These are phyloP conservation scores for Nemania diffusa DNA, from an alignment of 2,329 filamentous ascomycete species.

Conservation along the genomic window DNA sequence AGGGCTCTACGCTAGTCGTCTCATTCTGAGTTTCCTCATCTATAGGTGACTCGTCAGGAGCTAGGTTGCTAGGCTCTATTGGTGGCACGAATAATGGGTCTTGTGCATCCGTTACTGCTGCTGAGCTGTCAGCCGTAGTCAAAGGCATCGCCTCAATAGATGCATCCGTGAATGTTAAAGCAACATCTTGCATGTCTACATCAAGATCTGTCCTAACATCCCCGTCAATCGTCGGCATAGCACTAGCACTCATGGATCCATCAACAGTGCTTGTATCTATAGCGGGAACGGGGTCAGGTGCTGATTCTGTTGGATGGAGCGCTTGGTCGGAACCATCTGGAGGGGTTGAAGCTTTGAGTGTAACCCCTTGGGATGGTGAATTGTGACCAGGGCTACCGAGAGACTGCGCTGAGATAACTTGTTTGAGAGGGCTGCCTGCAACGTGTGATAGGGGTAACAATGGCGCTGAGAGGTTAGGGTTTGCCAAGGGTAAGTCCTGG, in stretches of 20 bases:
- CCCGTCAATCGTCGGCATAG: background rate
- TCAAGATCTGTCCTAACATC: slow-evolving; percentile 9
- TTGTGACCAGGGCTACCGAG: slow-evolving; percentile 6
- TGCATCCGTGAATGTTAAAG: slow-evolving; percentile 2
- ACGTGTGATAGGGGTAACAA: slow-evolving; percentile 25
- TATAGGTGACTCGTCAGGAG: background rate
- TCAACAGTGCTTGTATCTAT: background rate
- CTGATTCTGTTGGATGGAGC: slow-evolving; percentile 17
- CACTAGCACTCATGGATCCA: background rate
- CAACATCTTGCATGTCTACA: slow-evolving; percentile 26
- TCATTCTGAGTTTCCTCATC: slow-evolving; percentile 5
- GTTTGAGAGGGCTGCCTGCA: slow-evolving; percentile 38
- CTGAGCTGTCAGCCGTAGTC: background rate
- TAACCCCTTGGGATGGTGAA: slow-evolving; percentile 8
- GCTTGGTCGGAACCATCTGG: slow-evolving; percentile 5
- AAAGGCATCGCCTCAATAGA: slow-evolving; percentile 9
- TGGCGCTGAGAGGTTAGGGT: slow-evolving; percentile 21
- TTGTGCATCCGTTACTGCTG: background rate
- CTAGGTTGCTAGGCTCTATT: slow-evolving; percentile 13
- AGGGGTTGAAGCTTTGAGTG: background rate
- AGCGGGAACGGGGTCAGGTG: slow-evolving; percentile 31
- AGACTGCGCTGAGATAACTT: slow-evolving; percentile 35
- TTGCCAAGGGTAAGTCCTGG: slow-evolving; percentile 20
- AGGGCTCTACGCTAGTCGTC: slow-evolving; percentile 16
- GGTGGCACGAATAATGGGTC: slow-evolving; percentile 29